These are phyloP conservation scores for Colletotrichum sansevieriae DNA, from an alignment of 2,329 filamentous ascomycete genomes.

Conservation along the genomic window DNA sequence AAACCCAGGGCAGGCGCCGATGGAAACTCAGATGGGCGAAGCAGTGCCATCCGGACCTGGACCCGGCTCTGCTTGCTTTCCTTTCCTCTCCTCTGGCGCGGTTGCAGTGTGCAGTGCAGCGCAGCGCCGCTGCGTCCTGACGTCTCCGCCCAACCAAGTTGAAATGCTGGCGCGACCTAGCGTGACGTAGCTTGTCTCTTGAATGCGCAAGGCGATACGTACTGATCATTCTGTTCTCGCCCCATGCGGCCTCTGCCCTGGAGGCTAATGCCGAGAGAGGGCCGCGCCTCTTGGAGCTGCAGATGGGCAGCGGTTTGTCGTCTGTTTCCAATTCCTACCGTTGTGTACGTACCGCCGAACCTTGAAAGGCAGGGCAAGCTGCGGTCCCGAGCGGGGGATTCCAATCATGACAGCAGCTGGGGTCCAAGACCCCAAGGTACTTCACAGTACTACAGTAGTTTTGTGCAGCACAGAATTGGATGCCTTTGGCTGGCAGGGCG, in stretches of 20 bases:
- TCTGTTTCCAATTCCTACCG: slow-evolving; percentile 41
- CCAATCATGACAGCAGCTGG: slow-evolving; percentile 32
- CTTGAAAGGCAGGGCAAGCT: slow-evolving; percentile 35
- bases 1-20: not conserved
- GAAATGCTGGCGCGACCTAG: slow-evolving; percentile 29
- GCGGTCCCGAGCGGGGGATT: slow-evolving; percentile 39
- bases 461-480: slow-evolving; percentile 8
- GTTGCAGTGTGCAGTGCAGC: slow-evolving; percentile 18
- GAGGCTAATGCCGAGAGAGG: slow-evolving; percentile 42
- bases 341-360: slow-evolving; percentile 37
- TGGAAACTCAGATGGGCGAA: slow-evolving; percentile 10
- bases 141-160: slow-evolving; percentile 34
- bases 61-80: slow-evolving; percentile 1
- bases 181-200: slow-evolving; percentile 28
- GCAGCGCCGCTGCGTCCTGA: slow-evolving; percentile 33
- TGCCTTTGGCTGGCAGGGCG: slow-evolving; percentile 4
- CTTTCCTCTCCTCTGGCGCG: slow-evolving; percentile 10
- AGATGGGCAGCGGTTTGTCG: slow-evolving; percentile 39
- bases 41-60: not conserved
- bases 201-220: slow-evolving; percentile 37
- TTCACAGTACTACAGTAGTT: not conserved
- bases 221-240: slow-evolving; percentile 22
- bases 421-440: not conserved
- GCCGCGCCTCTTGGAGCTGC: slow-evolving; percentile 41
- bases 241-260: slow-evolving; percentile 37